Conservation (phyloP, 2,329 filamentous ascomycete genomes). For the Fusarium caatingaense region DNA sequence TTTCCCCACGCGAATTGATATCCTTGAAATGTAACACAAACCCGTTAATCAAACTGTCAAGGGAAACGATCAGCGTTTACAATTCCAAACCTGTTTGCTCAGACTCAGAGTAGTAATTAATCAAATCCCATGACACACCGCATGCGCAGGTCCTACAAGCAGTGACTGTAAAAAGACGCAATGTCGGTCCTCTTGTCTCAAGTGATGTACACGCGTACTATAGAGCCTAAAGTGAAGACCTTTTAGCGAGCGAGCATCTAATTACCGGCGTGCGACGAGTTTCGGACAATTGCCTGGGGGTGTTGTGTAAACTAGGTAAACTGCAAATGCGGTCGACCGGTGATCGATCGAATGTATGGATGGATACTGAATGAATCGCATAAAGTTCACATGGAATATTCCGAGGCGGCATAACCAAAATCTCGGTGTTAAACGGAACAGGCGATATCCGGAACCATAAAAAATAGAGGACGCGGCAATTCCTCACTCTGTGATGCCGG, state of each 20-base stretch:
- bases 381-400: neutral
- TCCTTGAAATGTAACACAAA: conserved; percentile 24
- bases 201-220: neutral
- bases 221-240: neutral
- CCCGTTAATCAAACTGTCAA: conserved; percentile 1
- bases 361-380: neutral
- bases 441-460: conserved; percentile 3
- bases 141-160: neutral
- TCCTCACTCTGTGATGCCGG: neutral
- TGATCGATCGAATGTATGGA: neutral
- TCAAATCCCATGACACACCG: conserved; percentile 3
- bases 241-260: neutral
- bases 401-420: neutral
- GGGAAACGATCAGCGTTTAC: conserved; percentile 7
- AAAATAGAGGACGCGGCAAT: conserved; percentile 17
- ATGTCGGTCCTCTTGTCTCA: conserved; percentile 2
- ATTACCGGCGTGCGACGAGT: conserved; percentile 17
- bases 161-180: neutral
- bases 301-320: neutral
- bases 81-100: conserved; percentile 17
- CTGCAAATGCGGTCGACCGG: neutral
- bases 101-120: neutral
- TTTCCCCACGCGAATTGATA: neutral
- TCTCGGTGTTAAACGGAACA: conserved; percentile 1
- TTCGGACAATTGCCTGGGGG: conserved; percentile 9